Conservation (phyloP, 108 stramenopile genomes). For the Cylindrotheca closterium region DNA sequence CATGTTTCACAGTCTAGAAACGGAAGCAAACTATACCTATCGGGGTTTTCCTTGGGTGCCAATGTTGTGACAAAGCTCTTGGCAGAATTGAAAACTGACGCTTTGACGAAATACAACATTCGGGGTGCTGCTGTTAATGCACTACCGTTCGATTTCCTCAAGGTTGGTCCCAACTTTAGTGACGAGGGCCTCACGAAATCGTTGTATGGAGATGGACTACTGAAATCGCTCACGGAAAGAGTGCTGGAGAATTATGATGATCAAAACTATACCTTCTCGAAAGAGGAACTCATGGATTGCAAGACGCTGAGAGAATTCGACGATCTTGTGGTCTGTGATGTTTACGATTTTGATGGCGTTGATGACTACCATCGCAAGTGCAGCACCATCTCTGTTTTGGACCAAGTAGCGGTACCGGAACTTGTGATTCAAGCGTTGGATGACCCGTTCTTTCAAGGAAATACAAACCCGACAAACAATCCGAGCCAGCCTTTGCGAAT, state of each 20-base stretch:
- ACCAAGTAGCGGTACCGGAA: conserved; percentile 58
- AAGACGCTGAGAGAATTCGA: conserved; percentile 68
- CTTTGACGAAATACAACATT: conserved; percentile 44
- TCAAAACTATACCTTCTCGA: conserved; percentile 39
- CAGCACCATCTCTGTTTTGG: conserved; percentile 44
- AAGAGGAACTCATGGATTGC: conserved; percentile 25
- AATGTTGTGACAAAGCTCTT: conserved; percentile 85
- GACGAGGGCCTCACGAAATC: conserved; percentile 51
- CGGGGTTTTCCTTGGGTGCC: conserved; percentile 83
- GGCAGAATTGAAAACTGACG: conserved; percentile 64
- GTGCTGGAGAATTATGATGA: conserved; percentile 37
- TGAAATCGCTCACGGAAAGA: conserved; percentile 52
- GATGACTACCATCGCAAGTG: conserved; percentile 71
- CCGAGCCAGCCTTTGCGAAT: conserved; percentile 4
- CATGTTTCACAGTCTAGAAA: conserved; percentile 4
- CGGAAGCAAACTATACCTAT: conserved; percentile 42
- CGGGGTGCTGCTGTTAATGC: conserved; percentile 77
- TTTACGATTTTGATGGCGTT: conserved; percentile 66
- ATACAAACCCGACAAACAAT: conserved; percentile 33
- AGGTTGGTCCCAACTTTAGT: conserved; percentile 48
- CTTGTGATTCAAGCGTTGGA: conserved; percentile 71
- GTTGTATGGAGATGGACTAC: conserved; percentile 51
- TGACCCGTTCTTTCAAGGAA: conserved; percentile 72
- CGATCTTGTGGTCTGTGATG: conserved; percentile 48
- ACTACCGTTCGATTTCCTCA: conserved; percentile 73